Conservation (phyloP, 2,329 filamentous ascomycete species). For the Trichoderma hamatum region DNA sequence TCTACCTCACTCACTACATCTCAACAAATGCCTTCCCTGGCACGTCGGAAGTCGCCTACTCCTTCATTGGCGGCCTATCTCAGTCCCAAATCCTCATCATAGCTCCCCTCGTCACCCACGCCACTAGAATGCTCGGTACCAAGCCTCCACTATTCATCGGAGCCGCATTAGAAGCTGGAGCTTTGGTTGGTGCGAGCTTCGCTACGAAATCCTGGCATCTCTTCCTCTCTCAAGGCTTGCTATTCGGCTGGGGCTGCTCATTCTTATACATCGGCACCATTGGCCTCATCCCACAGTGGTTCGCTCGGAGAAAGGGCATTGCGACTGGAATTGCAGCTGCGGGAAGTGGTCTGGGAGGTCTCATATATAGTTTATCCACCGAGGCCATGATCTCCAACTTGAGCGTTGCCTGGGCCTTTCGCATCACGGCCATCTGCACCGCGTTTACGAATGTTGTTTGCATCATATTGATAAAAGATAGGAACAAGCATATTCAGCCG, state of each 20-base stretch:
- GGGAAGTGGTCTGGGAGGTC: constrained; percentile 50
- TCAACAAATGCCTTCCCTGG: constrained; percentile 52
- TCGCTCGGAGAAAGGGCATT: constrained; percentile 56
- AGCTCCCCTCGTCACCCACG: constrained; percentile 44
- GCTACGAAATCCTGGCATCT: constrained; percentile 60
- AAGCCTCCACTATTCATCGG: constrained; percentile 53
- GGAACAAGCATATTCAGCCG: constrained; percentile 19
- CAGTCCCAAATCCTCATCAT: constrained; percentile 49
- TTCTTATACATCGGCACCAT: constrained; percentile 60
- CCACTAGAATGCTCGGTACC: constrained; percentile 38
- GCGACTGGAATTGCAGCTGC: constrained; percentile 60
- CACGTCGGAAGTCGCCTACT: constrained; percentile 58
- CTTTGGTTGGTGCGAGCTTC: constrained; percentile 57
- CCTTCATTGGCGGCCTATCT: constrained; percentile 61
- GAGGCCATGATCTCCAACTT: constrained; percentile 56
- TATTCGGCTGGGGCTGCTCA: constrained; percentile 64
- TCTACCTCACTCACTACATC: constrained; percentile 62
- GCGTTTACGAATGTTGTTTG: constrained; percentile 59
- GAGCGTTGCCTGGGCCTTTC: constrained; percentile 59
- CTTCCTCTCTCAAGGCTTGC: constrained; percentile 61
- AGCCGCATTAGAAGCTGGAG: constrained; percentile 53
- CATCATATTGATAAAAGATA: constrained; percentile 61
- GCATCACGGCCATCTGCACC: constrained; percentile 51
- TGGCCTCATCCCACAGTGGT: constrained; percentile 64
- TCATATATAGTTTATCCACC: constrained; percentile 33